Evolutionary conservation across 495 filamentous ascomycete species (phyloP), one percentile per base, ranked within the genome.

Genomic region (Aspergillus leporis): DNA sequence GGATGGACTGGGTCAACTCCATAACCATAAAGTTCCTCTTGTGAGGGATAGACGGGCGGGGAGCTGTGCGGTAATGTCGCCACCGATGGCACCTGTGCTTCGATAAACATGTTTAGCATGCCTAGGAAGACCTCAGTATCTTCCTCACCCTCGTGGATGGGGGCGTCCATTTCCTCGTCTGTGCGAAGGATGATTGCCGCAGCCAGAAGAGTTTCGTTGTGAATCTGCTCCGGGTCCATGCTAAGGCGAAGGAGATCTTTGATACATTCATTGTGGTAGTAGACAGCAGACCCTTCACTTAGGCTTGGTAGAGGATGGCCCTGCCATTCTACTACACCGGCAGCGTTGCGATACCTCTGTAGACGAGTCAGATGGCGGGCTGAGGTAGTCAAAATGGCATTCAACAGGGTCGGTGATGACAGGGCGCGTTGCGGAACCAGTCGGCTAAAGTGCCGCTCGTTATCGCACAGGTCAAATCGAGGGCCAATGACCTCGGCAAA

Each of bases 131-230:
- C 48, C 28, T 58, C 56, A 4, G 50, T 32, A 31, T 58, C 56
- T 30, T 57, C 45, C 9, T 43, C 40, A 6, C 50, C 47, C 22
- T 52, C 56, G 4, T 46, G 31, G 6, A 52, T 12, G 4, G 56
- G 56, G 7, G 56, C 48, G 28, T 58, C 56, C 56, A 58, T 51
- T 25, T 51, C 56, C 25, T 58, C 56, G 23, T 58, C 47, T 9
- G 47, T 51, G 4, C 56, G 56, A 14, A 58, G 36, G 23, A 58
- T 51, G 36, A 58, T 52, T 21, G 56, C 48, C 4, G 56, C 56
- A 1, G 56, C 56, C 48, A 58, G n/a, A 10, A 58, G 34, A 16
- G 50, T 18, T 22, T 58, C 56, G 9, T 58, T 52, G 34, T 58
- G 56, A 13, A 58, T 31, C 34, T 58, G 56, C 16, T 51, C 56